Percentiles rank a stretch among this genome's conserved stretches.
Evolutionary conservation across 208 protist species (phyloP).

Genomic region (Giardia muris): DNA sequence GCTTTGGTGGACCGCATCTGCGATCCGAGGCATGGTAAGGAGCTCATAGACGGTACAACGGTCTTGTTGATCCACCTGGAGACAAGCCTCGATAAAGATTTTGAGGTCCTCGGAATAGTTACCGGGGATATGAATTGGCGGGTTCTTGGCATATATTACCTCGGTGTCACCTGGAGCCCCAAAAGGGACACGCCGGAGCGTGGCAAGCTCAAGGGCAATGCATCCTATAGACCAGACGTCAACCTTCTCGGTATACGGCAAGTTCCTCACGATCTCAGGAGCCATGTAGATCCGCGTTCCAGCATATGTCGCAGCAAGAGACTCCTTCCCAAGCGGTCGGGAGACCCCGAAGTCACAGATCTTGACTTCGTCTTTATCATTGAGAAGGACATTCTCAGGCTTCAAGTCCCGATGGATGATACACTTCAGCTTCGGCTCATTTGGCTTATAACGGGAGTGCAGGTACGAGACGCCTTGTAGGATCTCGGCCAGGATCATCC

Average conservation of each 20-base stretch:
- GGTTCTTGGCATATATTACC: neutral
- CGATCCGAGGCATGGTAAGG: neutral
- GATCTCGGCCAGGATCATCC: neutral
- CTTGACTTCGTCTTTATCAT: conserved; percentile 28
- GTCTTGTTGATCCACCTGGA: neutral
- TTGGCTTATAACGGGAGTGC: neutral
- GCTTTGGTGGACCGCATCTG: neutral
- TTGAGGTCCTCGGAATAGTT: neutral
- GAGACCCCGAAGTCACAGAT: conserved; percentile 40
- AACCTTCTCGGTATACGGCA: conserved; percentile 84
- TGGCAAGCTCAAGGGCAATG: conserved; percentile 52
- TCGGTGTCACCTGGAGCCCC: neutral
- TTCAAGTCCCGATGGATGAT: conserved; percentile 79
- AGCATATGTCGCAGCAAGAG: conserved; percentile 38
- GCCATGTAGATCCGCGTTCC: conserved; percentile 80
- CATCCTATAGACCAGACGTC: conserved; percentile 98
- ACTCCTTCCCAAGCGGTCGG: conserved; percentile 27
- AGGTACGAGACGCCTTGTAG: neutral
- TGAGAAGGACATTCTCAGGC: conserved; percentile 71
- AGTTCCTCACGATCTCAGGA: conserved; percentile 89
- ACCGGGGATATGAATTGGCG: neutral
- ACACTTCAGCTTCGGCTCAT: conserved; percentile 34
- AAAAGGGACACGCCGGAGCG: neutral
- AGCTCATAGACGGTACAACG: neutral
- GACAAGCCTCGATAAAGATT: neutral